Percentiles rank a stretch among this genome's conserved stretches.
Evolutionary conservation across 768 basidiomycete genomes (phyloP).

Genomic region (Termitomyces sp.): DNA sequence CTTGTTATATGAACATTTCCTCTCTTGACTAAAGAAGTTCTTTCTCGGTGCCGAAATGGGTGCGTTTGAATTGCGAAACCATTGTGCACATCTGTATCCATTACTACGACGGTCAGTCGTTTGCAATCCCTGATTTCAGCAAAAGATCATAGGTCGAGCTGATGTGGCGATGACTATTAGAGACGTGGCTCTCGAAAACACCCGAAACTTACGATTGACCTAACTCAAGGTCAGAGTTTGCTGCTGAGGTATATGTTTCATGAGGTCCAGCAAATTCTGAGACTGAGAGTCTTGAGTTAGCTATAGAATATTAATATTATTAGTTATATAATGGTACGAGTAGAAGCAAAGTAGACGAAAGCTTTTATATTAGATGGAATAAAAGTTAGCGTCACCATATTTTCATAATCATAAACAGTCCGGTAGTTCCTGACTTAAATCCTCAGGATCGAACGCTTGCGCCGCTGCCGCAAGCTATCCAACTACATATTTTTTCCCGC

Average conservation of each 20-base stretch:
- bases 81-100: not conserved
- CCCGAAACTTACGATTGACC: not conserved
- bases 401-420: not conserved
- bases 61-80: not conserved
- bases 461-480: slow-evolving; percentile 65
- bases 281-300: not conserved
- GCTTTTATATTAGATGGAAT: too few species aligned
- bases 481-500: slow-evolving; percentile 28
- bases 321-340: too few species aligned
- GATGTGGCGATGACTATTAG: not conserved
- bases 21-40: not conserved
- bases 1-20: not conserved
- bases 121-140: not conserved
- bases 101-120: not conserved
- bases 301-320: not conserved
- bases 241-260: not conserved
- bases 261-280: not conserved
- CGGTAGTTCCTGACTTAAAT: too few species aligned
- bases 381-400: too few species aligned
- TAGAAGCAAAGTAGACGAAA: too few species aligned
- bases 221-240: not conserved
- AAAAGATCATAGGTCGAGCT: not conserved
- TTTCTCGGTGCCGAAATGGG: not conserved
- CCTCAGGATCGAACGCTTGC: slow-evolving; percentile 32
- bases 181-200: not conserved